These are phyloP conservation scores for Aspergillus ustus DNA, from an alignment of 2,329 filamentous ascomycete species.

Conservation along the genomic window DNA sequence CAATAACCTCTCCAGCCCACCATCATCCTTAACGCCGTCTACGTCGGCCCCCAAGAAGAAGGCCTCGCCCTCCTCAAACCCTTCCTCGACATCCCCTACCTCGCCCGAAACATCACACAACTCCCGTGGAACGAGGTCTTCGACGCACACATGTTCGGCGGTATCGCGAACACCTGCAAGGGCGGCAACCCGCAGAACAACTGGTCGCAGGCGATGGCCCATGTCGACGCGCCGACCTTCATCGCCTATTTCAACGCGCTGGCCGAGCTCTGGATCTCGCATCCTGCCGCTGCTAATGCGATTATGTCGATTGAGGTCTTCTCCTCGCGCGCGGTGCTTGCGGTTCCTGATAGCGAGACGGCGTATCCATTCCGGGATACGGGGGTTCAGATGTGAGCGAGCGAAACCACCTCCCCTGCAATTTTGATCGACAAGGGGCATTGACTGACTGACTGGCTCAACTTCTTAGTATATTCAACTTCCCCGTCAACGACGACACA, in stretches of 20 bases:
- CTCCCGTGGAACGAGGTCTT: background rate
- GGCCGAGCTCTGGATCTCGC: background rate
- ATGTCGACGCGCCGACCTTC: background rate
- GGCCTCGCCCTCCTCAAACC: background rate
- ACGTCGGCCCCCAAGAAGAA: background rate
- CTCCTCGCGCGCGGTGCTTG: background rate
- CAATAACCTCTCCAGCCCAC: background rate
- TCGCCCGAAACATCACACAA: background rate
- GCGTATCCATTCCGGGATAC: background rate
- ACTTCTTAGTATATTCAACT: background rate
- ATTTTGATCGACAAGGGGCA: no score
- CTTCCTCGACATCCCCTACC: background rate
- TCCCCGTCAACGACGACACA: background rate
- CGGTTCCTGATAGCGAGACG: background rate
- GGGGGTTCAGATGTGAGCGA: background rate
- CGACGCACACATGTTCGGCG: background rate
- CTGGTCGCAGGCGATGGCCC: background rate
- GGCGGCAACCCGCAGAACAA: background rate
- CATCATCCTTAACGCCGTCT: constrained; percentile 1
- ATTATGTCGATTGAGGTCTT: background rate
- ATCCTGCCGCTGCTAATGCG: background rate
- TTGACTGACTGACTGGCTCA: no score
- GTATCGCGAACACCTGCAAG: background rate
- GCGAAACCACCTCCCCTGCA: no score
- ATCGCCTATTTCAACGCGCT: background rate